Percentiles rank a stretch among this genome's conserved stretches.
Conservation (phyloP, 805 yeast species). For the Zygosaccharomyces pseudorouxii region DNA sequence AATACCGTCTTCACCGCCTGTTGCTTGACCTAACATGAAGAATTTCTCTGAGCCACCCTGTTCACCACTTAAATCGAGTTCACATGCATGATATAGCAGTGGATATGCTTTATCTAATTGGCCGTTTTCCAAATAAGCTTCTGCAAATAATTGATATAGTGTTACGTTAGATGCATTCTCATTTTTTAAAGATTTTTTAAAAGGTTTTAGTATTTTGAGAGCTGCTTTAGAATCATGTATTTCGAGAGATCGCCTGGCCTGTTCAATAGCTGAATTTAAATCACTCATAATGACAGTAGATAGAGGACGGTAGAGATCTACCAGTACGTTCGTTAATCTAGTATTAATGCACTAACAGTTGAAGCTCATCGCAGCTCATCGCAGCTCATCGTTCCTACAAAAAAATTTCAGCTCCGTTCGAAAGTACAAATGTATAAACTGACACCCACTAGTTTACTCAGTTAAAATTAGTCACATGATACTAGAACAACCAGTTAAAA, state of each 20-base stretch:
- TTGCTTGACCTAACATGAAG: conserved; percentile 83
- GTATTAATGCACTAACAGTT: not conserved
- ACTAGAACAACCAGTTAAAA: conserved; percentile 33
- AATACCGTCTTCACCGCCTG: conserved; percentile 77
- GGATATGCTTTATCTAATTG: conserved; percentile 74
- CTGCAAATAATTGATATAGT: conserved; percentile 60
- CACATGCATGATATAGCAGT: conserved; percentile 54
- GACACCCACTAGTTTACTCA: not conserved
- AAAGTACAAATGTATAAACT: not conserved
- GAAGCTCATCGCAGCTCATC: conserved; percentile 6
- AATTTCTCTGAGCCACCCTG: conserved; percentile 72
- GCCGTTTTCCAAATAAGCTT: conserved; percentile 72
- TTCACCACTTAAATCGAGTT: conserved; percentile 61
- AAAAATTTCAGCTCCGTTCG: conserved; percentile 5
- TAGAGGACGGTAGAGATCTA: not conserved
- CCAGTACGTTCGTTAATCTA: too few relatives aligned
- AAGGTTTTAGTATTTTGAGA: conserved; percentile 34
- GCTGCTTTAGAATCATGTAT: conserved; percentile 35
- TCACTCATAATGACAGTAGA: conserved; percentile 16
- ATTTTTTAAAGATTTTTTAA: conserved; percentile 25
- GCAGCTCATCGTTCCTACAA: conserved; percentile 10
- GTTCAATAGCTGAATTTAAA: conserved; percentile 12
- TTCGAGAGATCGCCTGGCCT: conserved; percentile 25
- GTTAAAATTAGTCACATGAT: too few relatives aligned
- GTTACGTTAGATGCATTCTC: conserved; percentile 38